phyloP scores from a whole-genome alignment of 345 rosid species.

The Lagerstroemia speciosa region DNA sequence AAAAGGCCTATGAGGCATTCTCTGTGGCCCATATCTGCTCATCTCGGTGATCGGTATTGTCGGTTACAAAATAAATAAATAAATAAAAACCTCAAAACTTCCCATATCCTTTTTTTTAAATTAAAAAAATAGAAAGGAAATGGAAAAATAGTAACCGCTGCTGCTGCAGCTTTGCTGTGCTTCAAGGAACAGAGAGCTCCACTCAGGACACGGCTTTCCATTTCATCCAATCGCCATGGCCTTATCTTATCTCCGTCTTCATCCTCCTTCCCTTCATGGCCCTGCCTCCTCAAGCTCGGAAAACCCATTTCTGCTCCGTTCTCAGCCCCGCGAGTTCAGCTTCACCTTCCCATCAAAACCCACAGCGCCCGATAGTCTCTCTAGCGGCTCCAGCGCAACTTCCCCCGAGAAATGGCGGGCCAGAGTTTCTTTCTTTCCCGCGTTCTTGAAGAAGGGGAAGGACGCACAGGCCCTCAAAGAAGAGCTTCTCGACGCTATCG shows the following conservation, averaged over 20 bases:
- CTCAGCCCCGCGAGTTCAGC: neutral
- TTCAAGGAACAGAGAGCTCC: slow-evolving; percentile 2
- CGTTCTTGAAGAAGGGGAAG: slow-evolving; percentile 58
- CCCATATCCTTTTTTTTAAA: no score
- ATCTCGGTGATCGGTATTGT: no score
- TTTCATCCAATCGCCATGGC: slow-evolving; percentile 8
- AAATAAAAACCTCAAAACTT: no score
- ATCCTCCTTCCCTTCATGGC: slow-evolving; percentile 1
- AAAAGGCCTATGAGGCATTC: no score
- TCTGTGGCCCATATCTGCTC: no score
- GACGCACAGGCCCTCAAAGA: slow-evolving; percentile 52
- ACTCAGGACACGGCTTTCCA: no score
- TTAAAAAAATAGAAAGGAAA: neutral
- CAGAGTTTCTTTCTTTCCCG: slow-evolving; percentile 63
- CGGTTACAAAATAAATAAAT: no score
- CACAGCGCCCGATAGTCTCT: slow-evolving; percentile 9
- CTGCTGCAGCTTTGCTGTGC: neutral
- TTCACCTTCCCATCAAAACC: slow-evolving; percentile 13
- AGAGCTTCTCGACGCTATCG: slow-evolving; percentile 65
- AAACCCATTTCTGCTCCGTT: neutral
- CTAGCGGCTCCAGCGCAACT: slow-evolving; percentile 13
- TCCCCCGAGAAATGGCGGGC: slow-evolving; percentile 36
- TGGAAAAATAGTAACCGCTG: neutral
- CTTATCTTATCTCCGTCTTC: slow-evolving; percentile 16
- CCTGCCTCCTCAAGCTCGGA: slow-evolving; percentile 3